Base-by-base conservation (phyloP, 2,329 filamentous ascomycete genomes). In the Graphilbum fragrans region DNA sequence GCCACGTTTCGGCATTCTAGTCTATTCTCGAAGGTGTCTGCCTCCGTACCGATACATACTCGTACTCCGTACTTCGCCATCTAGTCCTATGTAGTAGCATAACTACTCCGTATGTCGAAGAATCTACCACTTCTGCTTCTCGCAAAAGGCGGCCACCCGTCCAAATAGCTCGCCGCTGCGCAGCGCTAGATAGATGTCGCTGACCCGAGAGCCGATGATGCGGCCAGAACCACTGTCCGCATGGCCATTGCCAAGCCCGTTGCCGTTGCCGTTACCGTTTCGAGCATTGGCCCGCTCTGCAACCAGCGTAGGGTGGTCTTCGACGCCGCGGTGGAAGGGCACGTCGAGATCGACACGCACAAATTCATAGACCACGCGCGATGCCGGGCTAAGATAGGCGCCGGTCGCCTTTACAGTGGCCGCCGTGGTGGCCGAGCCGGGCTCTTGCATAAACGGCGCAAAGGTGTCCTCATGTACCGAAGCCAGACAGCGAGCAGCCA, bases 151-250 rank as follows among this genome's bases (percentile, higher is more conserved):
- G 39, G 81, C 66, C 41, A 84, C 75, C 51, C 81, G 81, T 58
- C 82, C 77, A 57, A 82, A 80, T 54, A 80, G 65, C 75, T 78
- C 82, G 46, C 75, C 59, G 52, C 80, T 75, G 52, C 83, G 67
- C 48, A 85, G 72, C 54, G 82, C 80, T 53, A 76, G 72, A 52
- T 82, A 74, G 41, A 84, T 66, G 35, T 77, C 71, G 53, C 77
- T 77, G 32, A 79, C 77, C 43, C 80, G 77, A 4, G 78, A 78
- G 43, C 80, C 80, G 58, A 54, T 42, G 4, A 47, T 52, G 22
- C 44, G 44, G 60, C 74, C 80, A 25, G 80, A 70, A 41, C 70
- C 16, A 3, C 72, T 73, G 47, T 71, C 70, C 3, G 8, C 19
- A n/a, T 19, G 33, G 18, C 29, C 23, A 12, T 42, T 27, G 18